Base-by-base conservation (phyloP, 179 eudicot species). In the Spergularia azorica region DNA sequence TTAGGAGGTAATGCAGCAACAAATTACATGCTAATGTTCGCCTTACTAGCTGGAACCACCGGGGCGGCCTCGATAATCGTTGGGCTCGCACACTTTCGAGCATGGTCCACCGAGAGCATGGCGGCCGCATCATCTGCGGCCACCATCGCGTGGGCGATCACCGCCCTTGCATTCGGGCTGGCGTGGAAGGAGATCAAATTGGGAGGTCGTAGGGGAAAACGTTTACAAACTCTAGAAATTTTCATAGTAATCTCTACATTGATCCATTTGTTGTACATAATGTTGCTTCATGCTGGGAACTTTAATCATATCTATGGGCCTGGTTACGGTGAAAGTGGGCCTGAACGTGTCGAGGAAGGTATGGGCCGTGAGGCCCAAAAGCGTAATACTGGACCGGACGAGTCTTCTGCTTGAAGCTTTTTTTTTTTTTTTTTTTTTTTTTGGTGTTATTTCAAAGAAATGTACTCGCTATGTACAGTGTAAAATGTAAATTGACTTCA, bases 1-100 rank as follows among this genome's bases (percentile, higher is more conserved):
- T 76, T 92, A 54, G 97, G 93, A n/a, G 97, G 97, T 48, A 92
- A 92, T 26, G 71, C 85, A 5, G 86, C 93, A 15, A 90, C 97
- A 65, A 82, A 48, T 16, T 90, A 86, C 84, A 72, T 88, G 86
- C 64, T 92, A 68, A 59, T 76, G 0, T 88, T 78, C n/a, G 90
- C 91, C 36, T 74, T 90, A 62, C 74, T 89, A 32, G 95, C 81
- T 2, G 95, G 89, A 14, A 79, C 76, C 5, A 71, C 84, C 0
- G 93, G 93, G 0, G 73, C 73, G 3, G 84, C 87, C 41, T 89
- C 97, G 0, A 79, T 92, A 60, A 18, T 86, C 1, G 63, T 77
- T 32, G 97, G 93, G 6, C 26, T 76, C 48, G 21, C 81, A n/a
- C 97, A 90, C 83, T 70, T 69, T 55, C 89, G 89, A 68, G 85